Conservation (phyloP, 1,284 basidiomycete species). For the Trametes hirsuta region DNA sequence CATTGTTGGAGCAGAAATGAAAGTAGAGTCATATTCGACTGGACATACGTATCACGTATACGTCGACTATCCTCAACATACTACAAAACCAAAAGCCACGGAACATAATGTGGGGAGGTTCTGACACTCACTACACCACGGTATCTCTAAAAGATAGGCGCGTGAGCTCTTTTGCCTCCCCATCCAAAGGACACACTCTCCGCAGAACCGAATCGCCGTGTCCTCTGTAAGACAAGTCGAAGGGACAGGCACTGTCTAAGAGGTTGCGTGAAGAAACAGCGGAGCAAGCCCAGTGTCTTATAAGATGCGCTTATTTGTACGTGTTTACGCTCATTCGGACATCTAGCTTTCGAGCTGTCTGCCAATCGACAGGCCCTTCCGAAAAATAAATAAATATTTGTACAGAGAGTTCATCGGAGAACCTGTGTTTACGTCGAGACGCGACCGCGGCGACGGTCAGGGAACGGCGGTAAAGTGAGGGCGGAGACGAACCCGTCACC, state of each 20-base stretch:
- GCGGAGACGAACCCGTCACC: too few species aligned
- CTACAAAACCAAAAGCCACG: neutral
- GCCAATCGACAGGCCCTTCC: too few species aligned
- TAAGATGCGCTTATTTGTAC: constrained; percentile 10
- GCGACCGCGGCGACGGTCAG: too few species aligned
- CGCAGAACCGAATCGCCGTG: constrained; percentile 78
- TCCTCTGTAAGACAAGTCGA: constrained; percentile 43
- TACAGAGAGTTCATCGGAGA: too few species aligned
- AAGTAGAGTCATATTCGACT: neutral
- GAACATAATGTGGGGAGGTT: constrained; percentile 61
- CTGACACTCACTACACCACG: constrained; percentile 74
- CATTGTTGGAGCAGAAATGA: neutral
- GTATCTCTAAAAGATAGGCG: constrained; percentile 37
- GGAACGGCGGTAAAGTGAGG: too few species aligned
- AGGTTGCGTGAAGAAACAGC: constrained; percentile 54
- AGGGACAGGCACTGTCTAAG: constrained; percentile 77
- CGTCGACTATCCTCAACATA: neutral
- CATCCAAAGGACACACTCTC: constrained; percentile 47
- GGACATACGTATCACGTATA: neutral
- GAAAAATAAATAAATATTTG: too few species aligned
- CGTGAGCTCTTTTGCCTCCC: constrained; percentile 66
- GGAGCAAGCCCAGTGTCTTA: constrained; percentile 8
- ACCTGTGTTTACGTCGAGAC: too few species aligned
- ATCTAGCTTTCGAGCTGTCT: too few species aligned
- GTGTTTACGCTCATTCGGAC: constrained; percentile 2